These are phyloP conservation scores for Suhomyces chickasaworum DNA, from an alignment of 1,139 yeast genomes.

Conservation along the genomic window DNA sequence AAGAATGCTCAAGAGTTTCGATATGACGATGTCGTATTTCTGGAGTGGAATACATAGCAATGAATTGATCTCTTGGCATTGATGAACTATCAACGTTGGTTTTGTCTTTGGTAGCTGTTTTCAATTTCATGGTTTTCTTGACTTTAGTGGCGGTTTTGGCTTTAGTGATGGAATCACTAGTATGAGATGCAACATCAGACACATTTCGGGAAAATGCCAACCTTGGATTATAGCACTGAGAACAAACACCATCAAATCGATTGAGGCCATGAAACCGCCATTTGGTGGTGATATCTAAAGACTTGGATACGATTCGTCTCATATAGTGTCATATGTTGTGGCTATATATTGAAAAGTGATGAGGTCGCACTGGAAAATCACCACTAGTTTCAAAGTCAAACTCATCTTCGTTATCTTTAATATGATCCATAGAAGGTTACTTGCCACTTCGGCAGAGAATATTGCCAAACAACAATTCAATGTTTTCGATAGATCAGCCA, in stretches of 20 bases:
- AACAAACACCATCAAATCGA: neutral
- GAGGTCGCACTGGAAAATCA: slow-evolving; percentile 1
- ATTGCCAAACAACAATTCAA: slow-evolving; percentile 38
- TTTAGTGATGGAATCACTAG: neutral
- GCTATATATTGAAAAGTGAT: neutral
- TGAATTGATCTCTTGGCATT: slow-evolving; percentile 3
- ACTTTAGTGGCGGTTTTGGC: neutral
- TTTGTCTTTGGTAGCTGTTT: neutral
- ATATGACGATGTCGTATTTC: slow-evolving; percentile 11
- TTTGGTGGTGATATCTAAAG: neutral
- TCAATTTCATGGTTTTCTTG: too few species aligned
- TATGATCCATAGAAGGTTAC: slow-evolving; percentile 15
- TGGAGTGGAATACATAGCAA: slow-evolving; percentile 1
- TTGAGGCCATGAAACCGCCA: neutral
- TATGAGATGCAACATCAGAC: neutral
- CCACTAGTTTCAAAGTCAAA: neutral
- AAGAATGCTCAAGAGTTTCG: neutral
- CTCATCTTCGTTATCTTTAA: neutral
- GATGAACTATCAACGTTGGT: neutral
- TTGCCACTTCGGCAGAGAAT: slow-evolving; percentile 29
- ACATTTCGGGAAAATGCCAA: neutral
- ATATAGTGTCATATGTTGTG: neutral
- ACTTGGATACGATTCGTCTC: neutral
- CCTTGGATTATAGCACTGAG: neutral
- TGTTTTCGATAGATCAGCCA: slow-evolving; percentile 69